Evolutionary conservation across 2,329 filamentous ascomycete genomes (phyloP), one percentile per base, ranked within the genome.

Genomic region (Helicocarpus griseus): DNA sequence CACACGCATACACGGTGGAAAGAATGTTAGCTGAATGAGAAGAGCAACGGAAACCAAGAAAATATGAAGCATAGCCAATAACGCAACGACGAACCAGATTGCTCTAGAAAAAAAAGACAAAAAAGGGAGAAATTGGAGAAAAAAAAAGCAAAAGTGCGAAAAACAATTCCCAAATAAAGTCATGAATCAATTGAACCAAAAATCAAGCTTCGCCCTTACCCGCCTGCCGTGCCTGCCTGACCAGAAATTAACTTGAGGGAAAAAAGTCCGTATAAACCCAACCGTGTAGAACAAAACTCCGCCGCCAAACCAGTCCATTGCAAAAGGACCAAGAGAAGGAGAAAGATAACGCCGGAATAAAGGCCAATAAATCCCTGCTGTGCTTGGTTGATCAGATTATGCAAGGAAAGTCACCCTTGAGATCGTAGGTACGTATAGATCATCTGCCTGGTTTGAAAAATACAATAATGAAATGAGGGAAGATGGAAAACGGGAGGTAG

Each of bases 201-300:
- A 68, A 64, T 65, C 59, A 61, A 65, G 60, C 67, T 54, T 60
- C 26, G 26, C n/a, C 41, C 26, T 29, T 29, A n/a, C n/a, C n/a
- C n/a, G n/a, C 14, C 40, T 24, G 22, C 40, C 41, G 1, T 45
- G 17, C 41, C 41, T 45, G n/a, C n/a, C 26, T n/a, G 29, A 28
- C 41, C 41, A 21, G 21, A 13, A 45, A 31, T 31, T 11, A 45
- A 45, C 31, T 45, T 9, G 8, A n/a, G n/a, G n/a, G n/a, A n/a
- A n/a, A n/a, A 31, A 19, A 45, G 11, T 13, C 22, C 14, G 13
- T 13, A 45, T 45, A 5, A 45, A 31, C 26, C 24, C 46, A 51
- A 57, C 59, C 58, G 49, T 51, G 52, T 22, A 48, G 51, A 17
- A 40, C n/a, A 53, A 52, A 44, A 52, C 51, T 50, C 52, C 45